Evolutionary conservation across 108 stramenopile species (phyloP).

Genomic region (Aurantiochytrium sp.): DNA sequence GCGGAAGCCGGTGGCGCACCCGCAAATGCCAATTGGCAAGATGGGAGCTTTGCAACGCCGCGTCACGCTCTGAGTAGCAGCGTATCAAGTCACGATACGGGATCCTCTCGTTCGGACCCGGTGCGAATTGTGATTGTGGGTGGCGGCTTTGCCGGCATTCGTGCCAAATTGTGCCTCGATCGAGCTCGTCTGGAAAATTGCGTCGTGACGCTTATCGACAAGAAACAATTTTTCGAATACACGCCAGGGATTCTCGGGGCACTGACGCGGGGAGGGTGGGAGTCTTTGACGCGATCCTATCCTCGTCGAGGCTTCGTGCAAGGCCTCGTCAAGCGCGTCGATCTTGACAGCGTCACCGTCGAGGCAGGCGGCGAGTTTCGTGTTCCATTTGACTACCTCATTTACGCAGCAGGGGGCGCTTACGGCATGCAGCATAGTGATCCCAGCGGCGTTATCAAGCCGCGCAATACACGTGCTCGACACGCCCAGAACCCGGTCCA

Average conservation of each 20-base stretch:
- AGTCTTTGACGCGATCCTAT: background rate
- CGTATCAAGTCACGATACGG: background rate
- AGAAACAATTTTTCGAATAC: background rate
- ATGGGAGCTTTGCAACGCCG: background rate
- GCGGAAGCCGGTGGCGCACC: background rate
- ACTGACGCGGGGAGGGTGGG: background rate
- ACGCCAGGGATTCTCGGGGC: background rate
- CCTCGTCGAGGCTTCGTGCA: background rate
- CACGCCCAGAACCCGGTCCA: background rate
- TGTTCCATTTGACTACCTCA: background rate
- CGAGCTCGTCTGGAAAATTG: background rate
- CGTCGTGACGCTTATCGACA: background rate
- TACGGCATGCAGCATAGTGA: background rate
- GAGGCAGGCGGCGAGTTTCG: background rate
- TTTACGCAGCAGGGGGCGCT: background rate
- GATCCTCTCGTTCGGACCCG: background rate
- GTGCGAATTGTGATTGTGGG: background rate
- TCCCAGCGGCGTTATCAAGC: background rate
- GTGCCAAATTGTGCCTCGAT: background rate
- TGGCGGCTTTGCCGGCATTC: background rate
- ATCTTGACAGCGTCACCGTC: background rate
- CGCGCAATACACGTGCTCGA: background rate
- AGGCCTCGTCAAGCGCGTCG: background rate
- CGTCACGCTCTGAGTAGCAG: background rate
- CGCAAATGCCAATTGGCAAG: background rate